These are phyloP conservation scores for Collybia sordida DNA, from an alignment of 768 basidiomycete genomes.

Conservation along the genomic window DNA sequence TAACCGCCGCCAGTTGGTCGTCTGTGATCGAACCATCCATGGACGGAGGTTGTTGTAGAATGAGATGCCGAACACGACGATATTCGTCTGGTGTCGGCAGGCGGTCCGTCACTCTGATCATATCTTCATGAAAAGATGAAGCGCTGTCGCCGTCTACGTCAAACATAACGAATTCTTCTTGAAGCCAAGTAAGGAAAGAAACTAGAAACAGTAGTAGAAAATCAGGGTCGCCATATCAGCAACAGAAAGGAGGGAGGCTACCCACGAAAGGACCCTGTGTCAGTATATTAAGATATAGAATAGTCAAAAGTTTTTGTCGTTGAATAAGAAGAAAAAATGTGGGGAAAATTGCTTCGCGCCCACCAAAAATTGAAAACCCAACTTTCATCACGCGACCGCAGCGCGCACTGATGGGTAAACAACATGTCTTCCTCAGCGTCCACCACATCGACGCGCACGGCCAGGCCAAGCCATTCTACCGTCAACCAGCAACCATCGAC, in stretches of 20 bases:
- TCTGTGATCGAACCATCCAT: conserved; percentile 45
- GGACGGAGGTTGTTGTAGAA: conserved; percentile 40
- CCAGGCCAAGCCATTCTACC: conserved; percentile 32
- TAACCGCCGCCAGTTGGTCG: conserved; percentile 54
- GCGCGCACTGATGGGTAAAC: conserved; percentile 13
- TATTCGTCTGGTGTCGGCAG: conserved; percentile 62
- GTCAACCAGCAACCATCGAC: conserved; percentile 38
- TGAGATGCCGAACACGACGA: conserved; percentile 57
- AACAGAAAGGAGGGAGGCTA: not conserved
- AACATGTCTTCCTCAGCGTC: conserved; percentile 50
- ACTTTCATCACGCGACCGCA: conserved; percentile 17
- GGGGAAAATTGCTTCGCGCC: too few species aligned
- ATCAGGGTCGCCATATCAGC: not conserved
- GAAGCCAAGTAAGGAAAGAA: too few species aligned
- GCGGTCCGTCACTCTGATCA: conserved; percentile 59
- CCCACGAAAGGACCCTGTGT: conserved; percentile 5
- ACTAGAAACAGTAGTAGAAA: too few species aligned
- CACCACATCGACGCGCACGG: conserved; percentile 47
- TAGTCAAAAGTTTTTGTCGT: too few species aligned
- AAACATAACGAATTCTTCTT: conserved; percentile 16
- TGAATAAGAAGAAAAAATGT: not conserved
- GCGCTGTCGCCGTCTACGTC: conserved; percentile 27
- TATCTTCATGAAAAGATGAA: conserved; percentile 48
- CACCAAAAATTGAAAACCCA: not conserved
- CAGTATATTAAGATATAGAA: not conserved